These are phyloP conservation scores for Populus hybrid DNA, from an alignment of 441 rosid species.

Conservation along the genomic window DNA sequence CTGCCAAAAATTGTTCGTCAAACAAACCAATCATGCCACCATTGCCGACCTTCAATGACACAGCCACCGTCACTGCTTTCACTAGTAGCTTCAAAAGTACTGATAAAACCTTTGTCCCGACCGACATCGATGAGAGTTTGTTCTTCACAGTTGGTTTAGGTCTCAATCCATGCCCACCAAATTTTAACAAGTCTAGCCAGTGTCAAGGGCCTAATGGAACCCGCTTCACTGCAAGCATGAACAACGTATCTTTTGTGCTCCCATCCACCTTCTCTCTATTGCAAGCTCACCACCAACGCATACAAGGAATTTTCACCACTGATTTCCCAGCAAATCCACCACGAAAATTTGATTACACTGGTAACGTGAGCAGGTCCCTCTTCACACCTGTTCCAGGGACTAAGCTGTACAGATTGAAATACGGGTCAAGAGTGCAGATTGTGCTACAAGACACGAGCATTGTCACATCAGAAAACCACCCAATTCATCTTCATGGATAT, in stretches of 20 bases:
- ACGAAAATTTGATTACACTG: conserved; percentile 66
- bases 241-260: conserved; percentile 71
- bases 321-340: conserved; percentile 80
- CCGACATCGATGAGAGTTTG: conserved; percentile 56
- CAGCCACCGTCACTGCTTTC: conserved; percentile 58
- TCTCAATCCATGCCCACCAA: conserved; percentile 60
- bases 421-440: conserved; percentile 64
- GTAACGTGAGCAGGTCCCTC: conserved; percentile 63
- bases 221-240: conserved; percentile 78
- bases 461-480: conserved; percentile 77
- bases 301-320: conserved; percentile 68
- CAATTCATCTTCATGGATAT: conserved; percentile 88
- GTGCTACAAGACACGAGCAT: conserved; percentile 82
- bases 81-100: conserved; percentile 47
- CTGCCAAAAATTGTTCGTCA: conserved; percentile 30
- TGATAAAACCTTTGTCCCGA: conserved; percentile 51
- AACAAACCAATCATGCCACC: conserved; percentile 45
- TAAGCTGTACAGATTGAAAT: conserved; percentile 54
- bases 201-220: conserved; percentile 84
- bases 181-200: conserved; percentile 29
- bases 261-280: conserved; percentile 63
- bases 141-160: conserved; percentile 75
- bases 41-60: conserved; percentile 69
- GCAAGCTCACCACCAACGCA: conserved; percentile 63
- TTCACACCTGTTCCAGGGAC: conserved; percentile 72